Evolutionary conservation across 768 basidiomycete species (phyloP), one percentile per base, ranked within the genome.

Genomic region (Tricholoma saponaceum): DNA sequence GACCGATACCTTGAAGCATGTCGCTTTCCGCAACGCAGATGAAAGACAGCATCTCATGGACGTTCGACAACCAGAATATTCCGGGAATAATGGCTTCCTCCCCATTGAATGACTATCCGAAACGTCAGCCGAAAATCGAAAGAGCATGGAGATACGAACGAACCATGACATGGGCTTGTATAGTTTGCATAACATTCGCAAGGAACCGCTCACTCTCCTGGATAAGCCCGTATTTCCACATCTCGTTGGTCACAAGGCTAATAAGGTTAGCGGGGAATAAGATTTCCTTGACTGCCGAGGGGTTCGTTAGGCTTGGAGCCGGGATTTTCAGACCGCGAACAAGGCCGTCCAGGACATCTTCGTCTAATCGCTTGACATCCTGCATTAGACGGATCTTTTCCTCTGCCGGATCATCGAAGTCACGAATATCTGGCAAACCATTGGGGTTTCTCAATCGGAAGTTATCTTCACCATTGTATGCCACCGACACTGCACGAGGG

Each of bases 161-260:
- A 60, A 95, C 97, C 95, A 98, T 98, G 62, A 98, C 95, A 74
- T 98, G 94, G 23, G 88, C 81, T 76, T 99, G 97, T 58, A 99
- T 90, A 2, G 89, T 90, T 72, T 98, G 95, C 96, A 98, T 98
- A 56, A 98, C 92, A 69, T 96, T 98, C 33, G 97, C 97, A 57
- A 99, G 78, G 83, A 99, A 98, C 50, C 95, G 82, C 72, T 98
- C 97, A 75, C 94, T 96, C 73, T 99, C 97, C 14, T 86, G 81
- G 63, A 98, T 98, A 62, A 99, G 84, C 51, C 95, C 94, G 66
- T 96, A 95, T 74, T 97, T 98, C 97, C 97, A 98, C 97, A 99
- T 99, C 74, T 98, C 97, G 72, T 99, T 99, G n/a, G 95, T 96
- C 62, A 97, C 88, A 49, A 98, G 77, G 69, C 91, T 93, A 73